Evolutionary conservation across 2,329 filamentous ascomycete genomes (phyloP), one percentile per base, ranked within the genome.

Genomic region (Raffaelea deltoideospora): DNA sequence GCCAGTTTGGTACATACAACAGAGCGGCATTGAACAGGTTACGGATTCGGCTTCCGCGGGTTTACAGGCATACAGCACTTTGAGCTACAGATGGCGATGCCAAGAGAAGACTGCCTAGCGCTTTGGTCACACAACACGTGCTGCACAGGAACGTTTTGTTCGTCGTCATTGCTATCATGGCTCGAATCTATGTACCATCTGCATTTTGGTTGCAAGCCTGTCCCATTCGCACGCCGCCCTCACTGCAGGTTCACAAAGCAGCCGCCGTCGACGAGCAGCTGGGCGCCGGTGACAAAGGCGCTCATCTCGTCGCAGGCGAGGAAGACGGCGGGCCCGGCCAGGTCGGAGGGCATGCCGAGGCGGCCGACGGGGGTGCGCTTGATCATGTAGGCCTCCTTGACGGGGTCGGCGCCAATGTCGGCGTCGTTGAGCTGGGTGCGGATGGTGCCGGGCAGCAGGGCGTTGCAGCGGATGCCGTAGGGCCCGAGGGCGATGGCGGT

Each of bases 291-390:
- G 43, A 80, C 70, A 57, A 75, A 80, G 24, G 62, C 61, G 50
- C 71, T 79, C 56, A 84, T 55, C 43, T 67, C 69, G 39, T 69
- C 73, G 48, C 72, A 73, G 2, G 70, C 79, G 51, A 84, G 57
- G 52, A 83, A 84, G 4, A 85, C 70, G 4, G 79, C 79, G 3
- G 78, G 79, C 0, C 79, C 79, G 1, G 72, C 76, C 50, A 84
- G 50, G 61, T 84, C 79, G 20, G 55, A 55, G 5, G 77, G 66
- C 45, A 63, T 59, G 0, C 75, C 76, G 20, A 74, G 59, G 43
- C 75, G 60, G 1, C 75, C 76, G 42, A 81, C 48, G 13, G 78
- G 77, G 45, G 80, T 80, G 36, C 77, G 59, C 2, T 66, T 66
- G 50, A 81, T 75, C 65, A 79, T 78, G 54, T 79, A 79, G 45